Conservation (phyloP, 305 asterid genomes). For the Fraxinus sp. region DNA sequence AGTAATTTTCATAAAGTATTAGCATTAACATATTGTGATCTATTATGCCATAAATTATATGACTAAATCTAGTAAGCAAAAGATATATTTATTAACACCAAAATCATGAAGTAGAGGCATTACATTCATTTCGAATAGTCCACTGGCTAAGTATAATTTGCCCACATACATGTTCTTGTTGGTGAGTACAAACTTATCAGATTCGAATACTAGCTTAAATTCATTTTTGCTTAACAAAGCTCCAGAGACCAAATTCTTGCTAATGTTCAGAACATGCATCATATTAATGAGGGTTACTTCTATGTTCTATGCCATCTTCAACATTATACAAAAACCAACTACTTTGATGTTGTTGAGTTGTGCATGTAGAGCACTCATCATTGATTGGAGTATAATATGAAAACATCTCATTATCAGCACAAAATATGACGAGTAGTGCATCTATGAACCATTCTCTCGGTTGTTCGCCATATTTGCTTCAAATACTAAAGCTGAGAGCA, state of each 20-base stretch:
- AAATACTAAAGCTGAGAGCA: neutral
- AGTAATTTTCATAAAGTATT: too few relatives aligned
- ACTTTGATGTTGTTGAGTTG: neutral
- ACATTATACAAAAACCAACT: neutral
- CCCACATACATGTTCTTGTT: neutral
- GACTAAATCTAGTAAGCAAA: too few relatives aligned
- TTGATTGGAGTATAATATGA: neutral
- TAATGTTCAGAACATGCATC: neutral
- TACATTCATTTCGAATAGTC: neutral
- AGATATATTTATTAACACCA: neutral
- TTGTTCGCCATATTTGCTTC: neutral
- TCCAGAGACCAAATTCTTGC: neutral
- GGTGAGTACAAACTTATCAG: neutral
- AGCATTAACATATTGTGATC: too few relatives aligned
- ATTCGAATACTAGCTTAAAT: neutral
- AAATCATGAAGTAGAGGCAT: neutral
- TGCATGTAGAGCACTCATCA: neutral
- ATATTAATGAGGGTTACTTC: neutral
- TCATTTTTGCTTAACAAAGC: neutral
- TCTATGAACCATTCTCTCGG: neutral
- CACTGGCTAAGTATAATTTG: neutral
- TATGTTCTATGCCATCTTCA: neutral
- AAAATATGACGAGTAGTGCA: neutral
- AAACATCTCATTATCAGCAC: neutral
- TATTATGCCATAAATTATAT: too few relatives aligned